These are phyloP conservation scores for Stagonosporopsis chrysanthemi DNA, from an alignment of 2,329 filamentous ascomycete species.

Conservation along the genomic window DNA sequence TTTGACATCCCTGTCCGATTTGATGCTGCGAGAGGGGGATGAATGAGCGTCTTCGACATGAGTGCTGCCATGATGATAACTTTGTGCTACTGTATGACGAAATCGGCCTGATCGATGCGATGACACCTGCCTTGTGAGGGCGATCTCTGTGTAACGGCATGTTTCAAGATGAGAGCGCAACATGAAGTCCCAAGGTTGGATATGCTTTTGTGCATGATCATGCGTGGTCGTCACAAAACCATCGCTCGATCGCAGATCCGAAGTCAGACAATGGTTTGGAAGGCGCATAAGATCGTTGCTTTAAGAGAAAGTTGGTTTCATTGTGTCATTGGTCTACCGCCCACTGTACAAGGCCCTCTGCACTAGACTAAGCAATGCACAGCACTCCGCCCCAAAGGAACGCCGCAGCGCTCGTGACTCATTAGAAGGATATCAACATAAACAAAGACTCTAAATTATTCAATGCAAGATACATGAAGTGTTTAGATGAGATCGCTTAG, in stretches of 20 bases:
- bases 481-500: constrained; percentile 34
- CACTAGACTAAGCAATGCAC: constrained; percentile 36
- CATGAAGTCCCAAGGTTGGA: neutral
- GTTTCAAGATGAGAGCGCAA: constrained; percentile 5
- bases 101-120: constrained; percentile 17
- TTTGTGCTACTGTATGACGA: constrained; percentile 21
- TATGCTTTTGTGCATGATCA: neutral
- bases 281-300: constrained; percentile 2
- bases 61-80: constrained; percentile 12
- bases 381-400: constrained; percentile 22
- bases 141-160: constrained; percentile 3
- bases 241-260: neutral
- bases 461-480: constrained; percentile 28
- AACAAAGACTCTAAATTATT: constrained; percentile 24
- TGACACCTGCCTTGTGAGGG: constrained; percentile 17
- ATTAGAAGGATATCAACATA: constrained; percentile 27
- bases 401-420: constrained; percentile 21
- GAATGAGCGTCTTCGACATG: constrained; percentile 9
- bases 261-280: neutral
- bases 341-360: constrained; percentile 36
- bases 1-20: neutral
- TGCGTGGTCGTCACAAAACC: constrained; percentile 1
- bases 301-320: constrained; percentile 18
- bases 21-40: neutral
- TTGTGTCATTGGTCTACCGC: constrained; percentile 27